Conservation (phyloP, 768 basidiomycete species). For the Leccinellum luteum region DNA sequence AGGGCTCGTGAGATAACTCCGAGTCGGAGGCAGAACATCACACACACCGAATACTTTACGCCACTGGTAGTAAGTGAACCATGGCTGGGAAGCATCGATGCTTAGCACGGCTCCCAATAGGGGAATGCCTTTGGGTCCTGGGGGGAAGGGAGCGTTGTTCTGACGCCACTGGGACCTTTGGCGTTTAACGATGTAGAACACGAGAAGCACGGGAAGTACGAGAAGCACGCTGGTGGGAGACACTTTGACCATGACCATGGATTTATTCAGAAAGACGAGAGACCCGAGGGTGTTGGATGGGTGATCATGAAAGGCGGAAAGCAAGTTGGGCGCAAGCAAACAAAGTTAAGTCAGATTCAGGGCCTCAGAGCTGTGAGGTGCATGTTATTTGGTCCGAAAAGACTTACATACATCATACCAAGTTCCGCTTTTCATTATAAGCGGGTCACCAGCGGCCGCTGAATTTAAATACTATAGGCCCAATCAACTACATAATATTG, state of each 20-base stretch:
- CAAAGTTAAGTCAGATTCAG: background rate
- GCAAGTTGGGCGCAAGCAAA: background rate
- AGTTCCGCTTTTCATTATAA: no score
- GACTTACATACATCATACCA: background rate
- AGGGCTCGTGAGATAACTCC: background rate
- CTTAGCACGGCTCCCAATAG: slow-evolving; percentile 26
- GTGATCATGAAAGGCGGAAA: background rate
- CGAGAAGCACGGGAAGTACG: slow-evolving; percentile 13
- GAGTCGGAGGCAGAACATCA: background rate
- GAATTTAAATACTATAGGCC: background rate
- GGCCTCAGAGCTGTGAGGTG: background rate
- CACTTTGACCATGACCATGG: background rate
- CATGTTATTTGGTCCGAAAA: background rate
- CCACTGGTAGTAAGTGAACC: slow-evolving; percentile 35
- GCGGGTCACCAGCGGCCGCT: background rate
- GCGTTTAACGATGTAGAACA: slow-evolving; percentile 14
- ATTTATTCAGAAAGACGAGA: background rate
- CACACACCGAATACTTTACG: slow-evolving; percentile 23
- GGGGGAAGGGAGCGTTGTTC: slow-evolving; percentile 35
- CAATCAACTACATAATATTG: no score
- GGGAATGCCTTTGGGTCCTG: slow-evolving; percentile 50
- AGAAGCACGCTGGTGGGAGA: slow-evolving; percentile 1
- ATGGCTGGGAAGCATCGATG: slow-evolving; percentile 29
- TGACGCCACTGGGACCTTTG: background rate
- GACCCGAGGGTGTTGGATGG: background rate